A percentile compares a stretch with the other conserved stretches of the same genome.
phyloP scores from a whole-genome alignment of 306 rosid genomes.

The Fragaria vesca region DNA sequence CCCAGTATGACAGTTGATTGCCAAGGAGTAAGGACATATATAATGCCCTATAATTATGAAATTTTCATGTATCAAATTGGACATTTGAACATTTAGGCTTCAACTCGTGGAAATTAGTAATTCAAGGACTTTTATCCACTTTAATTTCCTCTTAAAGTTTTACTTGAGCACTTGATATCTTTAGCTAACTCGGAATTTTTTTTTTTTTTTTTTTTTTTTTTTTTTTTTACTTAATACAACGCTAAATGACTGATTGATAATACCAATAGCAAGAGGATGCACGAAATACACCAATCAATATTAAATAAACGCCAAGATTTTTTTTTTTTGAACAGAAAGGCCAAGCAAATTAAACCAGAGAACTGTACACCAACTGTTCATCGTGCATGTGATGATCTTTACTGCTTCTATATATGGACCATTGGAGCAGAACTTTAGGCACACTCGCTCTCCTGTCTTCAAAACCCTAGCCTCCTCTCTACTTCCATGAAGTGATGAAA shows the following conservation, averaged over 20 bases:
- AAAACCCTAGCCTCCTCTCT: background rate
- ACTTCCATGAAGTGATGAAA: background rate
- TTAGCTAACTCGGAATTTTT: slow-evolving; percentile 21
- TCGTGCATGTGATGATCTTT: background rate
- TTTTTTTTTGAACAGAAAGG: too few species aligned
- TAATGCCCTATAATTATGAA: background rate
- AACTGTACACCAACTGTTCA: background rate
- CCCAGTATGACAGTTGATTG: too few species aligned
- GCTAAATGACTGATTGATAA: slow-evolving; percentile 70
- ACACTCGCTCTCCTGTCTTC: background rate
- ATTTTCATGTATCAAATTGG: background rate
- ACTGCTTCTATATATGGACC: background rate
- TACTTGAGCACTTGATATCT: slow-evolving; percentile 23
- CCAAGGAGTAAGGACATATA: too few species aligned
- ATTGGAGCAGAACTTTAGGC: background rate
- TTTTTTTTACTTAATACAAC: slow-evolving; percentile 48
- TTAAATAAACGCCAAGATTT: background rate
- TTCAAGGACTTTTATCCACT: too few species aligned
- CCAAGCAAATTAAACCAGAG: background rate
- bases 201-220: too few species aligned
- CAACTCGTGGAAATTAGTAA: too few species aligned
- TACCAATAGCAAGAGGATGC: slow-evolving; percentile 30
- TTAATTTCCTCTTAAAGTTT: background rate
- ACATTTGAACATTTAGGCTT: too few species aligned
- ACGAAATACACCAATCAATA: background rate